phyloP scores from a whole-genome alignment of 1,284 basidiomycete genomes.

The Ustilago curta region DNA sequence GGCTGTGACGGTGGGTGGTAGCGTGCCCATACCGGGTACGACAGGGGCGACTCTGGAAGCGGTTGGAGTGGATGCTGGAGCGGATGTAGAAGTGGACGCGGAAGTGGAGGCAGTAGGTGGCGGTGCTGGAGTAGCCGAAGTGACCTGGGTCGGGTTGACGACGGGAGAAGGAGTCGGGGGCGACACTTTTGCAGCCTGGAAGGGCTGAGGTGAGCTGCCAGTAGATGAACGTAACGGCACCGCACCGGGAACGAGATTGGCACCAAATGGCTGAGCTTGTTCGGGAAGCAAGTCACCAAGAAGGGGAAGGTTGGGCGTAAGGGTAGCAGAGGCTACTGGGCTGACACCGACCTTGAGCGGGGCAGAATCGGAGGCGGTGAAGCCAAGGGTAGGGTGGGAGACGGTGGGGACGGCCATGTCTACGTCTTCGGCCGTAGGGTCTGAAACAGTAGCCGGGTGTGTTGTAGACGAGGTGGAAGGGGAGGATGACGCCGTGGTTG shows the following conservation, averaged over 20 bases:
- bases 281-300: conserved; percentile 18
- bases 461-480: conserved; percentile 3
- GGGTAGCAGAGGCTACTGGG: conserved; percentile 23
- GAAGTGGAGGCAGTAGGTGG: conserved; percentile 4
- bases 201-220: conserved; percentile 29
- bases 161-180: conserved; percentile 16
- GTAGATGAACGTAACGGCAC: conserved; percentile 32
- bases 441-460: conserved; percentile 20
- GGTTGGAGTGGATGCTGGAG: conserved; percentile 1
- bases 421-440: conserved; percentile 22
- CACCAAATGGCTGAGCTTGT: conserved; percentile 28
- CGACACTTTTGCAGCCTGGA: conserved; percentile 26
- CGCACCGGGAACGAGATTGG: conserved; percentile 15
- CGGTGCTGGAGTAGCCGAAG: conserved; percentile 13
- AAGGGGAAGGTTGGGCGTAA: conserved; percentile 13
- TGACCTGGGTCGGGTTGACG: conserved; percentile 34
- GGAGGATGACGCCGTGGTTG: conserved; percentile 7
- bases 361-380: conserved; percentile 5
- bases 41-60: conserved; percentile 33
- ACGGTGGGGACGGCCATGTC: conserved; percentile 34
- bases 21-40: conserved; percentile 41
- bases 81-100: background rate
- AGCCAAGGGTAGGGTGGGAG: conserved; percentile 14
- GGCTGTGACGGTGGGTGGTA: conserved; percentile 32
- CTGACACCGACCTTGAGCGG: conserved; percentile 23